A percentile compares a stretch with the other conserved stretches of the same genome.
These are phyloP conservation scores for Biscogniauxia sp. DNA, from an alignment of 2,329 filamentous ascomycete genomes.

Conservation along the genomic window DNA sequence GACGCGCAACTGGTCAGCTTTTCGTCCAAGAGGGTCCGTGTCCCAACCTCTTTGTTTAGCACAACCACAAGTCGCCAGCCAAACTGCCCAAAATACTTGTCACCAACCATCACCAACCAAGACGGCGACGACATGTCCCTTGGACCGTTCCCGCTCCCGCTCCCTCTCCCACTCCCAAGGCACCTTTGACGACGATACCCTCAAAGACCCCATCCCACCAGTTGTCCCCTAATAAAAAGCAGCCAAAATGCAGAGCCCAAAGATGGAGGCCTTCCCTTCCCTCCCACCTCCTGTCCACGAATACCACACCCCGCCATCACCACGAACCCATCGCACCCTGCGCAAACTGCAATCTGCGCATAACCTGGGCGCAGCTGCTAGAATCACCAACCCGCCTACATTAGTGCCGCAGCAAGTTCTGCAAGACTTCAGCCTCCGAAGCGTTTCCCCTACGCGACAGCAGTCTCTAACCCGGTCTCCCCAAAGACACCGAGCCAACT, in stretches of 20 bases:
- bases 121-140: not conserved
- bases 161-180: not conserved
- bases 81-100: not conserved
- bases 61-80: not conserved
- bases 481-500: conserved; percentile 67
- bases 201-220: not conserved
- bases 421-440: conserved; percentile 33
- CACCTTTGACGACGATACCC: not conserved
- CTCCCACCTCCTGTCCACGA: conserved; percentile 39
- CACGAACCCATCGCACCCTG: conserved; percentile 64
- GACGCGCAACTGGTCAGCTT: not conserved
- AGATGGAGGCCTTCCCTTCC: conserved; percentile 24
- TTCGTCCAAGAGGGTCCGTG: not conserved
- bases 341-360: conserved; percentile 76
- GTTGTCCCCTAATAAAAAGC: not conserved
- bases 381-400: conserved; percentile 43
- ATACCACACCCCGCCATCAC: conserved; percentile 56
- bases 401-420: conserved; percentile 60
- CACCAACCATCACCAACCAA: not conserved
- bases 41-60: conserved; percentile 1
- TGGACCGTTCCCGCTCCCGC: no score
- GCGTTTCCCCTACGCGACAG: conserved; percentile 36
- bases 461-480: conserved; percentile 43
- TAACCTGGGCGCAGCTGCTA: conserved; percentile 54
- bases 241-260: conserved; percentile 30